Evolutionary conservation across 768 basidiomycete genomes (phyloP), one percentile per base, ranked within the genome.

Genomic region (Pisolithus tinctorius): DNA sequence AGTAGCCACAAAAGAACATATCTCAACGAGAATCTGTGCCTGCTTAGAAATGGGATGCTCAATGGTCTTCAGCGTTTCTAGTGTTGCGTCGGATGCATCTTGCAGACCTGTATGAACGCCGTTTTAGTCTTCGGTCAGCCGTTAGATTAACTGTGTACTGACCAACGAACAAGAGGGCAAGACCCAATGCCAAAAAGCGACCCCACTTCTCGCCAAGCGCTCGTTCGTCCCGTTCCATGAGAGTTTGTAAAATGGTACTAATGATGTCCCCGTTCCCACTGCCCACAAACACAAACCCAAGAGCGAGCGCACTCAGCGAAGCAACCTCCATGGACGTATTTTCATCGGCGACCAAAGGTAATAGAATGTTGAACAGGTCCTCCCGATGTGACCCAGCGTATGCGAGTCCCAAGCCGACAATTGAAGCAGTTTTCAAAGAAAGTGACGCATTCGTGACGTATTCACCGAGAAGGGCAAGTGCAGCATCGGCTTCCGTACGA

Each of bases 211-310:
- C 93, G 52, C 85, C 83, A 8, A 98, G 71, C 20, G 83, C 80
- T 54, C 80, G 80, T 50, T 85, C 85, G 1, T 79, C 81, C 31
- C 81, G 71, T 65, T 95, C 92, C 88, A 94, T 90, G 62, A 99
- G 65, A 3, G 88, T 86, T 71, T 95, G 93, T 63, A 97, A 71
- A 50, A 99, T 93, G 0, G 86, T 83, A 52, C 83, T 82, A 7
- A 92, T 86, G 14, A 96, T 83, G 56, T 99, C 96, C 5, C 93
- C 93, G 57, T 97, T 88, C 45, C 86, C 91, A 61, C 93, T 93
- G 16, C 95, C 95, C 23, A 95, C 93, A 60, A 92, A 96, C 48
- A 97, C 84, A 69, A 97, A 95, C 1, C 95, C 95, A 9, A 97
- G 78, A 0, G 95, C 83, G 14, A 99, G 74, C 0, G 94, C 84